Evolutionary conservation across 1,284 basidiomycete genomes (phyloP).

Genomic region (Mycosarcoma mackinlayi): DNA sequence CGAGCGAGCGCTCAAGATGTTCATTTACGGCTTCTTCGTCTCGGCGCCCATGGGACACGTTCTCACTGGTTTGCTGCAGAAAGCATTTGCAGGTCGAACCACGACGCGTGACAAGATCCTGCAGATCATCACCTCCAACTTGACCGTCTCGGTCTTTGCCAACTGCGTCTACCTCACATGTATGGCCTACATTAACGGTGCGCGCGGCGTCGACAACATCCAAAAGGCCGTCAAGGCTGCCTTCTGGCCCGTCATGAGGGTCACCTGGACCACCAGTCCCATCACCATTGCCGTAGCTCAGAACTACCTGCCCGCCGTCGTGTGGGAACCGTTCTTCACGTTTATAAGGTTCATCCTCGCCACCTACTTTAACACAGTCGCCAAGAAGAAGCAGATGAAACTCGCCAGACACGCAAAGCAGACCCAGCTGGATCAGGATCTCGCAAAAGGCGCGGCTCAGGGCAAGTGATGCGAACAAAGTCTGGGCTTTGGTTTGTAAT

Average conservation of each 20-base stretch:
- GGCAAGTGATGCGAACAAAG: constrained; percentile 33
- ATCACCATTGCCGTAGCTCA: constrained; percentile 79
- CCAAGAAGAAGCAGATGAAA: constrained; percentile 64
- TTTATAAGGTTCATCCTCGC: constrained; percentile 55
- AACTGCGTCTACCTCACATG: constrained; percentile 77
- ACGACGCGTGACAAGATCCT: constrained; percentile 76
- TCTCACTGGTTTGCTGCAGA: constrained; percentile 76
- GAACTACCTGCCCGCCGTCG: constrained; percentile 75
- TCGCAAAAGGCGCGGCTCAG: constrained; percentile 53
- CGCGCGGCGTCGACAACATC: constrained; percentile 76
- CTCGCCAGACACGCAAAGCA: constrained; percentile 43
- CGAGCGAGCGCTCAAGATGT: constrained; percentile 79
- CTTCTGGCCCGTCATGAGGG: constrained; percentile 79
- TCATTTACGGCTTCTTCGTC: constrained; percentile 81
- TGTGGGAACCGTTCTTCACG: constrained; percentile 61
- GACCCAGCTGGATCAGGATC: constrained; percentile 35
- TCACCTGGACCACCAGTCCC: constrained; percentile 81
- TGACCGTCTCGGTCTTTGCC: constrained; percentile 82
- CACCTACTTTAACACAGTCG: constrained; percentile 60
- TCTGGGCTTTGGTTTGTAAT: no score
- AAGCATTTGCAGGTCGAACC: constrained; percentile 80
- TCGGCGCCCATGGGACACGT: constrained; percentile 85
- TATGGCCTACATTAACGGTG: constrained; percentile 87
- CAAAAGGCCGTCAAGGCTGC: constrained; percentile 78
- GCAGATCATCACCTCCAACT: constrained; percentile 78